A percentile compares a stretch with the other conserved stretches of the same genome.
phyloP scores from a whole-genome alignment of 768 basidiomycete genomes.

The Mycena alexandri region DNA sequence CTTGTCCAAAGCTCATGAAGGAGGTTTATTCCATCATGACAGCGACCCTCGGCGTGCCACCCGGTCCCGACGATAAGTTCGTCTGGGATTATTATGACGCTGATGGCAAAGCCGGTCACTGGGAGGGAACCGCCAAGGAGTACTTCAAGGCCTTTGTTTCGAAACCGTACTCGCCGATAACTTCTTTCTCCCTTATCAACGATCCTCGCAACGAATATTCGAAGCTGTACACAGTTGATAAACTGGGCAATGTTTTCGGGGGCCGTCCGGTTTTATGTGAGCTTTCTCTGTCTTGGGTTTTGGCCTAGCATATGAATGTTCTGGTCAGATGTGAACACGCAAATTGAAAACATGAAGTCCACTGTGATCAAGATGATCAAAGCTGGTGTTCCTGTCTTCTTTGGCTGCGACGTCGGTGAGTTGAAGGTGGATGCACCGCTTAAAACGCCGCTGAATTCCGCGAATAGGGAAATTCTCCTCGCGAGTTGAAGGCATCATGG shows the following conservation, averaged over 20 bases:
- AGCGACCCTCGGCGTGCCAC: conserved; percentile 90
- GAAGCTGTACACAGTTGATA: conserved; percentile 91
- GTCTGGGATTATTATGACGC: conserved; percentile 92
- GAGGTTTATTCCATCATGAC: conserved; percentile 89
- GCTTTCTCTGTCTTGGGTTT: conserved; percentile 42
- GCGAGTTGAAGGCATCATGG: conserved; percentile 83
- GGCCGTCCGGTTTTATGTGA: conserved; percentile 87
- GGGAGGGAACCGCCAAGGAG: conserved; percentile 86
- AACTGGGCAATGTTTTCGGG: conserved; percentile 94
- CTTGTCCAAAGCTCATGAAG: conserved; percentile 65
- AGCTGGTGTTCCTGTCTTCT: conserved; percentile 92
- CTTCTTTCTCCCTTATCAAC: conserved; percentile 93
- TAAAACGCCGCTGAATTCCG: not conserved
- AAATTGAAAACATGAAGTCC: conserved; percentile 83
- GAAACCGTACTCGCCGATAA: conserved; percentile 69
- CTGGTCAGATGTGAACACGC: conserved; percentile 86
- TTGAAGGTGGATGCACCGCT: no score
- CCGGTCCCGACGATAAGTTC: conserved; percentile 76
- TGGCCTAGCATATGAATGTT: conserved; percentile 1
- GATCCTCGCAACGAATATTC: conserved; percentile 90
- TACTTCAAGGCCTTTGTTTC: conserved; percentile 79
- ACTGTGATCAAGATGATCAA: conserved; percentile 89
- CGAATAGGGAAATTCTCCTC: conserved; percentile 79
- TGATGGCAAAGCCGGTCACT: conserved; percentile 78
- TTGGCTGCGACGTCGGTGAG: conserved; percentile 87